Percentiles rank a stretch among this genome's conserved stretches.
phyloP scores from a whole-genome alignment of 179 eudicot species.

The Patellifolia procumbens region DNA sequence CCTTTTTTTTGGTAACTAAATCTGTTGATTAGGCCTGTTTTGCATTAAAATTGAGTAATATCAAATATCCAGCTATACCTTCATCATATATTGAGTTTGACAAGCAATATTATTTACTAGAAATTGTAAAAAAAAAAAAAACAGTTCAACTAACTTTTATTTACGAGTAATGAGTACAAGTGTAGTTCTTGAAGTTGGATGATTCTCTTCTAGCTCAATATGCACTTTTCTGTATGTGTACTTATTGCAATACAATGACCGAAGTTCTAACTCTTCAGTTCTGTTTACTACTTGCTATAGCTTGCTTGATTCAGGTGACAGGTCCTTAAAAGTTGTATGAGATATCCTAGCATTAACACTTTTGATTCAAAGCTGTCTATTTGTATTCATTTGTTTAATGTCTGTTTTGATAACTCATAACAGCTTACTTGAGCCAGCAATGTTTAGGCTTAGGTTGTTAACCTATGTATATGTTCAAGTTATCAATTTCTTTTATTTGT shows the following conservation, averaged over 20 bases:
- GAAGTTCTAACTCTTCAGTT: background rate
- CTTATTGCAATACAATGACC: too few relatives aligned
- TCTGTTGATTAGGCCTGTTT: background rate
- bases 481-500: constrained; percentile 1
- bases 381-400: background rate
- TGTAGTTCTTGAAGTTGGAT: background rate
- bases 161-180: too few relatives aligned
- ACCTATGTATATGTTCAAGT: background rate
- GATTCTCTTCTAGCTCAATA: background rate
- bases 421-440: background rate
- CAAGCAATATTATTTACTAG: background rate
- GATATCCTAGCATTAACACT: too few relatives aligned
- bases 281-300: background rate
- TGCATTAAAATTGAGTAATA: background rate
- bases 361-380: too few relatives aligned
- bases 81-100: background rate
- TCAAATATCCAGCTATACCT: background rate
- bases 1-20: background rate
- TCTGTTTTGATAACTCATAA: background rate
- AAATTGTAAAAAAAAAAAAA: too few relatives aligned
- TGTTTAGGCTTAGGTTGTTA: background rate
- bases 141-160: background rate
- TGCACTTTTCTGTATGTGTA: background rate
- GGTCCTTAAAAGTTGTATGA: background rate
- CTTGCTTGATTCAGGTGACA: background rate